Evolutionary conservation across 768 basidiomycete species (phyloP), one percentile per base, ranked within the genome.

Genomic region (Boletus vinaceobasis): DNA sequence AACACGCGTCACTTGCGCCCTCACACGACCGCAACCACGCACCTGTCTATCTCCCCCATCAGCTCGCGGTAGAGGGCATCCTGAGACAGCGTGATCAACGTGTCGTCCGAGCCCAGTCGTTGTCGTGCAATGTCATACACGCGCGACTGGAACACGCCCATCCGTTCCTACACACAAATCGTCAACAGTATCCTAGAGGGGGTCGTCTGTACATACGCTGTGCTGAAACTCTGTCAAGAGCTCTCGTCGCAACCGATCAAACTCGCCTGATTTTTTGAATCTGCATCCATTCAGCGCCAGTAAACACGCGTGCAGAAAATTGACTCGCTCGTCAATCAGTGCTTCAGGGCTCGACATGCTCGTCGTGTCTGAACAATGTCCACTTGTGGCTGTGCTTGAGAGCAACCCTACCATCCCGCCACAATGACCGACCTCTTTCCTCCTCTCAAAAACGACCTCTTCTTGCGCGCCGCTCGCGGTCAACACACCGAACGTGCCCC

Each of bases 401-500:
- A 23, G 23, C n/a, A n/a, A n/a, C n/a, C n/a, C n/a, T n/a, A 23
- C 23, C 23, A 23, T 23, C 23, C 23, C 4, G 23, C 23, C 23
- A 23, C 23, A 23, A 23, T 23, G 23, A 23, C 23, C 23, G 23
- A 23, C 23, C 23, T 33, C 4, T 90, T 92, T 62, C 88, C 88
- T 11, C 79, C 82, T 40, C 76, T 96, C 57, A 85, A 86, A 69
- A 97, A 98, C 69, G 92, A 97, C 69, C 78, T 97, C 42, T 65
- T 97, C 33, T 71, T 97, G 46, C 84, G 95, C n/a, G 93, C 95
- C 42, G 93, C 93, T 51, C 70, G 82, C 71, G 91, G 93, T 83
- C 88, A 96, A 72, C 77, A 79, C 69, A 94, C 91, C 0, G 91
- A 93, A 65, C 84, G 90, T 52, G 93, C 94, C 7, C 94, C 95